Percentiles rank a stretch among this genome's conserved stretches.
phyloP scores from a whole-genome alignment of 2,329 filamentous ascomycete genomes.

The Fusarium sp. region DNA sequence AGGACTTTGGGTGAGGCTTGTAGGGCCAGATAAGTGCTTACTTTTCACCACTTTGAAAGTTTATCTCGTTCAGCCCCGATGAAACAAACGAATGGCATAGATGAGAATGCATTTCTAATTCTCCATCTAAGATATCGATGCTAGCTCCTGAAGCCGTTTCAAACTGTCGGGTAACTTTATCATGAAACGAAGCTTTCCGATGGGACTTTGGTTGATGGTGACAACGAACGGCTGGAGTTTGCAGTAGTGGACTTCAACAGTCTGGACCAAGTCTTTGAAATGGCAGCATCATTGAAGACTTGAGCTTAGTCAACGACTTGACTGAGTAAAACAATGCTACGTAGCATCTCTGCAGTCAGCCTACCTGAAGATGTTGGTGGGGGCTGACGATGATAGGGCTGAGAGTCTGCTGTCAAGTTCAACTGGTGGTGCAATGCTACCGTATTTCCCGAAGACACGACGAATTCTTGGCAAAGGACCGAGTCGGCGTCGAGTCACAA shows the following conservation, averaged over 20 bases:
- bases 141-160: neutral
- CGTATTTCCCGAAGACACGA: neutral
- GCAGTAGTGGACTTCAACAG: neutral
- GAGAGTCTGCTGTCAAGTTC: neutral
- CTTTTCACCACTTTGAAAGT: neutral
- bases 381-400: neutral
- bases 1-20: neutral
- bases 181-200: neutral
- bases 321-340: neutral
- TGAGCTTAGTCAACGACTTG: neutral
- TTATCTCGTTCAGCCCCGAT: neutral
- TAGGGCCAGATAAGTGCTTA: neutral
- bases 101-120: neutral
- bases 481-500: neutral
- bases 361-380: too few relatives aligned
- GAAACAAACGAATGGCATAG: neutral
- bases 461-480: neutral
- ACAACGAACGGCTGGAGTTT: neutral
- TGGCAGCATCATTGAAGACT: too few relatives aligned
- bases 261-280: fast-evolving
- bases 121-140: neutral
- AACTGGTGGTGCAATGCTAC: neutral
- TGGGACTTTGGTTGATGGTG: neutral
- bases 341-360: neutral
- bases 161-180: neutral